Evolutionary conservation across 169 alveolate genomes (phyloP).

Genomic region (Plasmodium gaboni): DNA sequence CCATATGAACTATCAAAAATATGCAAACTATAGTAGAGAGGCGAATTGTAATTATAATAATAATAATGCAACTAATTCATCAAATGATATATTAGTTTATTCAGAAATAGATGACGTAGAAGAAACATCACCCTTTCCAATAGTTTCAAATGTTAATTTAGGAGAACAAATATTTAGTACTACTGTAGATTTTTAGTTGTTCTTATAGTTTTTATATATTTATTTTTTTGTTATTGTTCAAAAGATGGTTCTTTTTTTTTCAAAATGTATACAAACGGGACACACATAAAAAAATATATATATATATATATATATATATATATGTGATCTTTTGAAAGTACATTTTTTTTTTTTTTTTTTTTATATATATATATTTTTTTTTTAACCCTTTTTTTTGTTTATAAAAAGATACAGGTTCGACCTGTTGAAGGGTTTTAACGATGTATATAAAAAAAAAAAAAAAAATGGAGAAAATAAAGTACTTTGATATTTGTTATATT

Average conservation of each 20-base stretch:
- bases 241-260: background rate
- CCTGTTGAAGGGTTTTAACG: too few relatives aligned
- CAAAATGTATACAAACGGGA: background rate
- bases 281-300: slow-evolving; percentile 6
- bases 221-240: background rate
- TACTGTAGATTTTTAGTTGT: slow-evolving; percentile 53
- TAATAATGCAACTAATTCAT: slow-evolving; percentile 13
- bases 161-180: slow-evolving; percentile 74
- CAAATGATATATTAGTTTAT: slow-evolving; percentile 27
- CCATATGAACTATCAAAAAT: background rate
- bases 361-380: background rate
- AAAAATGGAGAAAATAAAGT: too few relatives aligned
- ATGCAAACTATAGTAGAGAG: slow-evolving; percentile 5
- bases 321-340: background rate
- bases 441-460: too few relatives aligned
- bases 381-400: too few relatives aligned
- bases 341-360: background rate
- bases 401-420: too few relatives aligned
- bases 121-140: slow-evolving; percentile 71
- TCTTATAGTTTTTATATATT: background rate
- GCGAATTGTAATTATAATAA: slow-evolving; percentile 6
- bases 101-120: slow-evolving; percentile 67
- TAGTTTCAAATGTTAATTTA: slow-evolving; percentile 45
- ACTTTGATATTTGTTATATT: too few relatives aligned
- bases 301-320: slow-evolving; percentile 11